phyloP scores from a whole-genome alignment of 208 protist genomes.

The Leishmania gerbilli region DNA sequence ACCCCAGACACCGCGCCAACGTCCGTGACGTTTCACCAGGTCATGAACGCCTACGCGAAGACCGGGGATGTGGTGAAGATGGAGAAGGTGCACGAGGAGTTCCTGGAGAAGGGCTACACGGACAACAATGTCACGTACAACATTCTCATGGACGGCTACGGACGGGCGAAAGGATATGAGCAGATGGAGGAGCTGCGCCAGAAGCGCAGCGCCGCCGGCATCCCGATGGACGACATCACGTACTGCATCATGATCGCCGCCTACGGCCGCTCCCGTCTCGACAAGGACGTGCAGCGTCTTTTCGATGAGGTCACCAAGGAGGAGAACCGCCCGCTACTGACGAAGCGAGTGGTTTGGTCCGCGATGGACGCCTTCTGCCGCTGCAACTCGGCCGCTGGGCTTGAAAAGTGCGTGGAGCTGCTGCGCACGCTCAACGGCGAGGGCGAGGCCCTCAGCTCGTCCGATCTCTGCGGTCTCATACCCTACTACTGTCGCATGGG shows the following conservation, averaged over 20 bases:
- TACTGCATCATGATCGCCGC: constrained; percentile 84
- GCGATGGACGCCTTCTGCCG: constrained; percentile 87
- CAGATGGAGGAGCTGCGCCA: constrained; percentile 75
- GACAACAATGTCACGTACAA: constrained; percentile 88
- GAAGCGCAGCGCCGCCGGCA: constrained; percentile 43
- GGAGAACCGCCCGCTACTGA: constrained; percentile 36
- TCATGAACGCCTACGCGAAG: constrained; percentile 90
- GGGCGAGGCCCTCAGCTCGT: constrained; percentile 17
- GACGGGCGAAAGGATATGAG: constrained; percentile 68
- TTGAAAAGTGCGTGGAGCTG: constrained; percentile 63
- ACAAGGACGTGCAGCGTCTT: constrained; percentile 72
- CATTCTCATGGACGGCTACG: constrained; percentile 87
- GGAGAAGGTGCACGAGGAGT: constrained; percentile 76
- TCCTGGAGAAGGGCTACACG: constrained; percentile 57
- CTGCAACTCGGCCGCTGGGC: constrained; percentile 48
- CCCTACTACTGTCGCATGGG: constrained; percentile 85
- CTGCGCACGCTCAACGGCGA: constrained; percentile 23
- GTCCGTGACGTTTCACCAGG: constrained; percentile 89
- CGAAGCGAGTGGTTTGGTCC: constrained; percentile 68
- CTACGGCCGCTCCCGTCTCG: constrained; percentile 63
- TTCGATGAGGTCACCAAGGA: constrained; percentile 48
- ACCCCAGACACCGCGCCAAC: constrained; percentile 83
- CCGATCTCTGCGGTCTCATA: constrained; percentile 66
- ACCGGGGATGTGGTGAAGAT: constrained; percentile 85
- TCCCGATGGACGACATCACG: constrained; percentile 78